phyloP scores from a whole-genome alignment of 1,284 basidiomycete species.

The Trametes sp. region DNA sequence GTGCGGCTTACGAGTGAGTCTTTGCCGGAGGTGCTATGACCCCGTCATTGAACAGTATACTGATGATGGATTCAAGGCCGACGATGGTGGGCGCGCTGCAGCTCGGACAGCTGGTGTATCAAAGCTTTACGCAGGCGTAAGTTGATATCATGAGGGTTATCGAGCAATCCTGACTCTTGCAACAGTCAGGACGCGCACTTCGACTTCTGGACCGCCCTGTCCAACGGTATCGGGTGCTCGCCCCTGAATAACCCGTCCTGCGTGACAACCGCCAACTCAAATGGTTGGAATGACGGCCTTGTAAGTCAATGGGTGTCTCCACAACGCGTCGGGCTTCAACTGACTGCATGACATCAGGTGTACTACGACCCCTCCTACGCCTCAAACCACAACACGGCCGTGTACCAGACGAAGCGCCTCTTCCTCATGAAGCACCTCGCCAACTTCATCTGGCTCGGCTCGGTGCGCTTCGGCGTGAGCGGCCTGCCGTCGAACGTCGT shows the following conservation, averaged over 20 bases:
- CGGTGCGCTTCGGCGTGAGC: slow-evolving; percentile 15
- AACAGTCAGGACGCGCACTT: slow-evolving; percentile 24
- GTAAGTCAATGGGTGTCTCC: neutral
- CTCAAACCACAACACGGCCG: slow-evolving; percentile 13
- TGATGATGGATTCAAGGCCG: slow-evolving; percentile 9
- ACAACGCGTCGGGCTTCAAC: no score
- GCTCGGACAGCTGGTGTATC: slow-evolving; percentile 36
- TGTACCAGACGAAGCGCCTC: slow-evolving; percentile 18
- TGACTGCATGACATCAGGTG: neutral
- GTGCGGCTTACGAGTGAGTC: slow-evolving; percentile 18
- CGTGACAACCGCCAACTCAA: slow-evolving; percentile 10
- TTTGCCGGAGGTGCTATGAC: neutral
- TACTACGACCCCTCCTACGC: slow-evolving; percentile 15
- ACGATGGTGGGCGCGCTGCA: slow-evolving; percentile 40
- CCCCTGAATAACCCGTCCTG: slow-evolving; percentile 17
- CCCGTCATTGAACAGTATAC: no score
- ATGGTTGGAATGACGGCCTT: slow-evolving; percentile 18
- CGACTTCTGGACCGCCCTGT: slow-evolving; percentile 41
- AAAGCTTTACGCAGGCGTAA: slow-evolving; percentile 35
- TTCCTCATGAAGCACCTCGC: slow-evolving; percentile 20
- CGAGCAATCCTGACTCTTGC: neutral
- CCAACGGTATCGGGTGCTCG: slow-evolving; percentile 34
- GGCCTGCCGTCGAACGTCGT: slow-evolving; percentile 15
- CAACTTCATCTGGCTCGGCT: slow-evolving; percentile 18
- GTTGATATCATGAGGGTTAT: slow-evolving; percentile 1